Percentiles rank a stretch among this genome's conserved stretches.
Conservation (phyloP, 805 yeast species). For the Metschnikowia lochheadii region DNA sequence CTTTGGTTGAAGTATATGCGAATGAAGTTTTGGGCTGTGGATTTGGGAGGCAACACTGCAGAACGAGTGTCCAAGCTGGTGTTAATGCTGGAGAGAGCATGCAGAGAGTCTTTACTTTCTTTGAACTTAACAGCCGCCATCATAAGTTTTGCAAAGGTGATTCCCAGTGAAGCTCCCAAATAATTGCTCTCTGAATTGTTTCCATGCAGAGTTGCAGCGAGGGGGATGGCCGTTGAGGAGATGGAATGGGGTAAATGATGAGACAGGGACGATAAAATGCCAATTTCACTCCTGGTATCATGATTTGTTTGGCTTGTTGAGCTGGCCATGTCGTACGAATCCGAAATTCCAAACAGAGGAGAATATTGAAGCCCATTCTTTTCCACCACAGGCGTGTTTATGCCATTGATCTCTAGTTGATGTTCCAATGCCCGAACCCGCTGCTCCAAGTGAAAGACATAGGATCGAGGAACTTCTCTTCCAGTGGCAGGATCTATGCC, state of each 20-base stretch:
- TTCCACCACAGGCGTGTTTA: constrained; percentile 10
- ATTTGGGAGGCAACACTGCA: constrained; percentile 63
- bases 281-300: not conserved
- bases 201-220: constrained; percentile 1
- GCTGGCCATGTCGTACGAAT: not conserved
- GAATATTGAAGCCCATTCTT: not conserved
- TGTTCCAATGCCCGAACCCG: constrained; percentile 54
- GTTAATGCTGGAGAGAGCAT: constrained; percentile 11
- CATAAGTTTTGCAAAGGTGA: constrained; percentile 63
- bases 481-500: constrained; percentile 88
- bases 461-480: constrained; percentile 77
- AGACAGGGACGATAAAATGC: not conserved
- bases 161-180: constrained; percentile 19
- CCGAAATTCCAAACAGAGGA: not conserved
- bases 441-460: constrained; percentile 68
- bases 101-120: constrained; percentile 16
- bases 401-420: constrained; percentile 42
- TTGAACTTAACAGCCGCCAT: constrained; percentile 69
- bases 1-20: constrained; percentile 70
- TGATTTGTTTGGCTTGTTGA: not conserved
- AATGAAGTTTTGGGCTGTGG: constrained; percentile 62
- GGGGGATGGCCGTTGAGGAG: not conserved
- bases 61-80: constrained; percentile 23
- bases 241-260: not conserved
- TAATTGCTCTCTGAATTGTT: constrained; percentile 5